Percentiles rank a stretch among this genome's conserved stretches.
phyloP scores from a whole-genome alignment of 495 filamentous ascomycete species.

The Cetradonia linearis region DNA sequence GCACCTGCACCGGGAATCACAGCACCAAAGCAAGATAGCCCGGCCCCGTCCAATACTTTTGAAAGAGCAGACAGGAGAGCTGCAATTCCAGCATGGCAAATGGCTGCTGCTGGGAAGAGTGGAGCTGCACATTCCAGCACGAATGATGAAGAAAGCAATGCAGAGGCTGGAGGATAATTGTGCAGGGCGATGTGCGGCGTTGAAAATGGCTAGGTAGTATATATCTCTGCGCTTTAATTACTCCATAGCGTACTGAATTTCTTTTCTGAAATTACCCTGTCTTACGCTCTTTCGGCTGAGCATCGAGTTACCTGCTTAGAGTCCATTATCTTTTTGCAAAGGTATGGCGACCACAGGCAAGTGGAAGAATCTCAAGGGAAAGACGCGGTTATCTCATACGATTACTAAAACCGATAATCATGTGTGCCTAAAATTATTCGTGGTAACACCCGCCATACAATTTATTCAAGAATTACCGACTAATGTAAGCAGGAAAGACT shows the following conservation, averaged over 20 bases:
- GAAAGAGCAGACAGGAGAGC: slow-evolving; percentile 37
- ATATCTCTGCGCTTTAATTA: neutral
- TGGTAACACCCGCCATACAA: too few relatives aligned
- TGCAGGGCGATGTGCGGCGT: neutral
- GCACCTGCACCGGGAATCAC: slow-evolving; percentile 31
- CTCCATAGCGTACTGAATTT: neutral
- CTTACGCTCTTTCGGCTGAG: too few relatives aligned
- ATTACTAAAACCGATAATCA: too few relatives aligned
- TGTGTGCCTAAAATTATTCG: too few relatives aligned
- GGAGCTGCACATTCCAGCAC: neutral
- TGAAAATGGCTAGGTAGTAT: neutral
- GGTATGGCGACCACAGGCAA: too few relatives aligned
- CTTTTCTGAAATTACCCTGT: neutral
- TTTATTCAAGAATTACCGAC: too few relatives aligned
- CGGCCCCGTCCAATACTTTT: slow-evolving; percentile 31
- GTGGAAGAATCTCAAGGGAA: too few relatives aligned
- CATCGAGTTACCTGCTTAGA: too few relatives aligned
- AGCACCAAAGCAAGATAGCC: slow-evolving; percentile 29
- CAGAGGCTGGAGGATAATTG: slow-evolving; percentile 4
- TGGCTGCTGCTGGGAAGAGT: slow-evolving; percentile 55
- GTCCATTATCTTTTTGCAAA: too few relatives aligned
- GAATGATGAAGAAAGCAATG: neutral
- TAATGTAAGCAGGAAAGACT: too few relatives aligned
- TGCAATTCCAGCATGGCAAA: slow-evolving; percentile 83
- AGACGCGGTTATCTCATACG: too few relatives aligned